These are phyloP conservation scores for Penstemon eatonii DNA, from an alignment of 257 asterid species.

Conservation along the genomic window DNA sequence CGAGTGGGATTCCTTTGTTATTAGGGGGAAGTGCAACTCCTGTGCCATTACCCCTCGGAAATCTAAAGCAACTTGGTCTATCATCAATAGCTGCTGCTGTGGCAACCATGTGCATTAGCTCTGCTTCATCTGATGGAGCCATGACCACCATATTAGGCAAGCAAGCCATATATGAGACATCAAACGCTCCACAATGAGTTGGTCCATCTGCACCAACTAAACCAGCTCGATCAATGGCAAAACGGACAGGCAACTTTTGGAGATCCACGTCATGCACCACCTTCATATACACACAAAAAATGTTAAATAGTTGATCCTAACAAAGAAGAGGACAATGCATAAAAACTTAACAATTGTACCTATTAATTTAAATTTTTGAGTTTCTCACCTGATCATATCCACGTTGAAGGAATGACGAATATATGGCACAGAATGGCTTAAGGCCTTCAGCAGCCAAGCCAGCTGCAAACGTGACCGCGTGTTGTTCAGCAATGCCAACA, in stretches of 20 bases:
- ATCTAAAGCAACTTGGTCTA: slow-evolving; percentile 74
- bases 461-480: slow-evolving; percentile 83
- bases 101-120: slow-evolving; percentile 81
- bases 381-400: slow-evolving; percentile 71
- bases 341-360: too few species aligned
- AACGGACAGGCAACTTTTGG: slow-evolving; percentile 78
- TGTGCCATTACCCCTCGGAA: slow-evolving; percentile 73
- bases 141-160: slow-evolving; percentile 88
- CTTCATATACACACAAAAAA: slow-evolving; percentile 25
- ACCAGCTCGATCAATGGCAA: slow-evolving; percentile 86
- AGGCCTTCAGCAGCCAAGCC: slow-evolving; percentile 83
- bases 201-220: slow-evolving; percentile 89
- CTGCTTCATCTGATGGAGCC: slow-evolving; percentile 88
- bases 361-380: too few species aligned
- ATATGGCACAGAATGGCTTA: slow-evolving; percentile 82
- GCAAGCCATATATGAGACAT: slow-evolving; percentile 79
- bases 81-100: slow-evolving; percentile 80
- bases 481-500: slow-evolving; percentile 89
- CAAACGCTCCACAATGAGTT: slow-evolving; percentile 84
- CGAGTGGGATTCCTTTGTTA: slow-evolving; percentile 64
- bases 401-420: slow-evolving; percentile 74
- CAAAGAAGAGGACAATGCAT: too few species aligned
- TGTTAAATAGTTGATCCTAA: background rate
- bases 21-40: slow-evolving; percentile 56
- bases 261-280: slow-evolving; percentile 88